A percentile compares a stretch with the other conserved stretches of the same genome.
These are phyloP conservation scores for Umbelopsis sp. DNA, from an alignment of 192 early-diverging fungal species.

Conservation along the genomic window DNA sequence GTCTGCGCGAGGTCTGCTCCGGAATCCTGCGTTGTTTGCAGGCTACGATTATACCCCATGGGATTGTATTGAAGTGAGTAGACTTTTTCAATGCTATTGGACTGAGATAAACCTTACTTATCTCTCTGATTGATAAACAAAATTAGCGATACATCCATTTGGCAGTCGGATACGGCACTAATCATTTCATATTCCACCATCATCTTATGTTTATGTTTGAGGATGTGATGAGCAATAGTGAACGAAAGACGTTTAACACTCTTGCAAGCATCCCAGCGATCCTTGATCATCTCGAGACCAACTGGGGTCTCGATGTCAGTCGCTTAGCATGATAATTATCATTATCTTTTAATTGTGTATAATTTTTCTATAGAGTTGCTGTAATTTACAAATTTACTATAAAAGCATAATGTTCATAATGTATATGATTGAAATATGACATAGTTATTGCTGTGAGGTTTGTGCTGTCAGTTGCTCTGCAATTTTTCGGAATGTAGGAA, in stretches of 20 bases:
- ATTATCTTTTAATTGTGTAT: background rate
- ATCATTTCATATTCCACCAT: constrained; percentile 87
- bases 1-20: constrained; percentile 87
- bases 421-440: background rate
- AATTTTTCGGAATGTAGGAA: constrained; percentile 55
- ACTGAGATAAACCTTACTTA: background rate
- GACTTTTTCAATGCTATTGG: background rate
- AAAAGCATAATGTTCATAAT: background rate
- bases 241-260: constrained; percentile 88
- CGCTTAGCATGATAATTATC: constrained; percentile 17
- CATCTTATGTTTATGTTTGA: constrained; percentile 98
- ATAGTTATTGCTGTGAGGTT: background rate
- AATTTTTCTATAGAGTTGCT: constrained; percentile 10
- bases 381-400: constrained; percentile 14
- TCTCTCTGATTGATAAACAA: background rate
- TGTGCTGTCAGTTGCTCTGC: constrained; percentile 15
- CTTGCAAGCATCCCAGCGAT: constrained; percentile 77
- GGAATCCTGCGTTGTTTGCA: constrained; percentile 94
- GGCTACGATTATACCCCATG: constrained; percentile 79
- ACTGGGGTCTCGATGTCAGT: constrained; percentile 41
- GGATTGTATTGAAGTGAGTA: constrained; percentile 66
- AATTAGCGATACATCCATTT: constrained; percentile 61
- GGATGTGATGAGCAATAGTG: constrained; percentile 74
- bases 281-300: constrained; percentile 73
- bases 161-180: constrained; percentile 80